Base-by-base conservation (phyloP, 169 alveolate genomes). In the Cryptosporidium felis region DNA sequence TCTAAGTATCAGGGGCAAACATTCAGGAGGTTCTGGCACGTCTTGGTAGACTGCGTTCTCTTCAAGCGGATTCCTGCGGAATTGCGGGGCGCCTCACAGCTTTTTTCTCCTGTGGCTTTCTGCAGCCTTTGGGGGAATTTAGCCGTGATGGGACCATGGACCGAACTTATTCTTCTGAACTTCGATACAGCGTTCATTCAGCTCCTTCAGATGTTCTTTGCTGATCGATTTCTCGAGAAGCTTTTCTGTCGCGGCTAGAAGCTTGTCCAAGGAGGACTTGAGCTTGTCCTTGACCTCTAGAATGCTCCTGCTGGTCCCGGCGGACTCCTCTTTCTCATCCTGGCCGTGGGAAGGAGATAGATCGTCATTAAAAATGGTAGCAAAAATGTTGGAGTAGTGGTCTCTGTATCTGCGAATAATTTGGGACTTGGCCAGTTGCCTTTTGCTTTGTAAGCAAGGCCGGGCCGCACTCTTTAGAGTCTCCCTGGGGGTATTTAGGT, bases 131-230 rank as follows among this genome's bases (percentile, higher is more conserved):
- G n/a, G n/a, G n/a, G n/a, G n/a, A n/a, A n/a, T n/a, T n/a, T n/a
- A n/a, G n/a, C n/a, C n/a, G n/a, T 74, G 67, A 74, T 74, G 40
- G 8, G 67, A 18, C 85, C 85, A 74, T 9, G 85, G 74, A 34
- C 85, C 85, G 56, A 74, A 74, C 38, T 74, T 74, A 36, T 53
- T 32, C 41, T 53, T 74, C 30, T 74, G 65, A 51, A 23, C 30
- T 10, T 74, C 74, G 9, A 21, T 49, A 49, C 51, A 38, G 1
- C 56, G 51, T 38, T 23, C 26, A 5, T 40, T 74, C 21, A 74
- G 18, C 9, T 74, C 67, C 58, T 53, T 49, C 53, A 74, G 26
- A 23, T 74, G 85, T 18, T 74, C 74, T 23, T 26, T 49, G 30
- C 40, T 49, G 9, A 21, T 40, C 14, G 60, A 53, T 23, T 53